Percentiles rank a stretch among this genome's conserved stretches.
Evolutionary conservation across 306 rosid species (phyloP).

Genomic region (Morella rubra): DNA sequence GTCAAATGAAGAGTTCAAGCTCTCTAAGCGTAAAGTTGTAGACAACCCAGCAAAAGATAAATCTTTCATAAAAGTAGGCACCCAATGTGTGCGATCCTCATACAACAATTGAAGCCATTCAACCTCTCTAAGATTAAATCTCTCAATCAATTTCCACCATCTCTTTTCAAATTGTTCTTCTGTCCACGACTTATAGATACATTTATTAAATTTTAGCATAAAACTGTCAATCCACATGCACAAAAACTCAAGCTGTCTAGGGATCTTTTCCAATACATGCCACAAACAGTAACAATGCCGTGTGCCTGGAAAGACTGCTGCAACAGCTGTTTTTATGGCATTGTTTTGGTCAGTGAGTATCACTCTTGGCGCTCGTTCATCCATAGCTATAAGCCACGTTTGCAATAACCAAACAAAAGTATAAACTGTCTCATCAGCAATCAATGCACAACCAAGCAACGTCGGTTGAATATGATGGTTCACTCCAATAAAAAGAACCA

Average conservation of each 20-base stretch:
- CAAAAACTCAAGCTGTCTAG: slow-evolving; percentile 50
- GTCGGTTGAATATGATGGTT: slow-evolving; percentile 60
- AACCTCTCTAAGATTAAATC: slow-evolving; percentile 47
- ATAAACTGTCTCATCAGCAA: slow-evolving; percentile 51
- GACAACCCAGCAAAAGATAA: slow-evolving; percentile 53
- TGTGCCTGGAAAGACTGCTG: slow-evolving; percentile 49
- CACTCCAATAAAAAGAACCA: slow-evolving; percentile 56
- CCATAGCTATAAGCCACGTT: slow-evolving; percentile 61
- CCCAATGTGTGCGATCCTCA: slow-evolving; percentile 51
- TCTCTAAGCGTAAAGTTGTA: slow-evolving; percentile 43
- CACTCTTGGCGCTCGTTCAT: slow-evolving; percentile 52
- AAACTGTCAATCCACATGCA: slow-evolving; percentile 46
- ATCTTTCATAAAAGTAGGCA: slow-evolving; percentile 49
- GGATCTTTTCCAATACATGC: slow-evolving; percentile 62
- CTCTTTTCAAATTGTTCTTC: slow-evolving; percentile 55
- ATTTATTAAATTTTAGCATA: slow-evolving; percentile 44
- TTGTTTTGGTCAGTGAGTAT: slow-evolving; percentile 57
- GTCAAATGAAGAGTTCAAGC: slow-evolving; percentile 46
- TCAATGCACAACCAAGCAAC: slow-evolving; percentile 58
- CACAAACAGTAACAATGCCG: slow-evolving; percentile 63
- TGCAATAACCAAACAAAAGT: slow-evolving; percentile 61
- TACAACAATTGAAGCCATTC: slow-evolving; percentile 52
- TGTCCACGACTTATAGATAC: slow-evolving; percentile 53
- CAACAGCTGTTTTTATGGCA: slow-evolving; percentile 54
- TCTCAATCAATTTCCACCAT: slow-evolving; percentile 59